Evolutionary conservation across 2,329 filamentous ascomycete species (phyloP).

Genomic region (Paecilomyces formosus): DNA sequence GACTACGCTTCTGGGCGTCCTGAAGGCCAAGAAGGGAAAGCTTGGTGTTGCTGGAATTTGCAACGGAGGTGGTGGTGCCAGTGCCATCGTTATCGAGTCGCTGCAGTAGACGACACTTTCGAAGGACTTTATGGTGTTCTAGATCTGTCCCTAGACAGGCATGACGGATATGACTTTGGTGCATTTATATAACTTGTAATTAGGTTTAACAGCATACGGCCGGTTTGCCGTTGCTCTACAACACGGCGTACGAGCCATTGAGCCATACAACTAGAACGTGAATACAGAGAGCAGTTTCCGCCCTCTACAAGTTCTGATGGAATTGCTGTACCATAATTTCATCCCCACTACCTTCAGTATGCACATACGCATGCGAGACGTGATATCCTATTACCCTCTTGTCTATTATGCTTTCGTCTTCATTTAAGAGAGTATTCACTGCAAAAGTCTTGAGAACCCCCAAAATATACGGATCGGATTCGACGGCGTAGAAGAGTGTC

Average conservation of each 20-base stretch:
- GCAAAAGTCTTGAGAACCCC: not conserved
- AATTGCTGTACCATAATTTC: not conserved
- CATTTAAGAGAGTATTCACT: not conserved
- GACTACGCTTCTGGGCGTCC: slow-evolving; percentile 78
- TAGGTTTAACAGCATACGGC: not conserved
- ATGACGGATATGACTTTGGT: not conserved
- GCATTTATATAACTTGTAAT: not conserved
- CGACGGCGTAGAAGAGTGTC: not conserved
- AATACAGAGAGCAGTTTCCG: not conserved
- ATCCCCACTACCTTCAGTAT: not conserved
- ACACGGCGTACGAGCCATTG: not conserved
- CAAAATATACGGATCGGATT: not conserved
- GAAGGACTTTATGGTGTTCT: not conserved
- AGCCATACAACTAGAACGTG: not conserved
- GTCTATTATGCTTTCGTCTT: not conserved
- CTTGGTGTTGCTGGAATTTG: slow-evolving; percentile 92
- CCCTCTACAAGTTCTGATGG: not conserved
- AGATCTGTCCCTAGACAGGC: not conserved
- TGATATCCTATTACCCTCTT: not conserved
- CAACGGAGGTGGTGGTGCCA: slow-evolving; percentile 95
- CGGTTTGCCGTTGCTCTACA: not conserved
- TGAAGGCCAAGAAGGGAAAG: slow-evolving; percentile 87
- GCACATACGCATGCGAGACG: not conserved
- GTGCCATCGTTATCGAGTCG: slow-evolving; percentile 80
- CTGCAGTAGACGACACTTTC: slow-evolving; percentile 23